A percentile compares a stretch with the other conserved stretches of the same genome.
These are phyloP conservation scores for Nicotiana sylvestris DNA, from an alignment of 257 asterid genomes.

Conservation along the genomic window DNA sequence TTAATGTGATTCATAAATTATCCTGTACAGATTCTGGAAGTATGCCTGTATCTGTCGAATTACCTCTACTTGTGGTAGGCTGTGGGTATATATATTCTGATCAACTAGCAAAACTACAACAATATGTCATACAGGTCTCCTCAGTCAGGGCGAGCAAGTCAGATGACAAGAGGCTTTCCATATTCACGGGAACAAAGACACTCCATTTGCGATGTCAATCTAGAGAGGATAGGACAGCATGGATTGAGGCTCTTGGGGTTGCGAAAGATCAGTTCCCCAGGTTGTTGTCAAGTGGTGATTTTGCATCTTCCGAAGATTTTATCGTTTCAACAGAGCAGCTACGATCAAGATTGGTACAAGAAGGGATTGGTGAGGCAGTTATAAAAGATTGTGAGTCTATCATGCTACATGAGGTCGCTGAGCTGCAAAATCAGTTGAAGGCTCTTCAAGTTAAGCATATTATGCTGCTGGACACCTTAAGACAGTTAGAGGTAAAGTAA, in stretches of 20 bases:
- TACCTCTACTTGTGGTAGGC: slow-evolving; percentile 5
- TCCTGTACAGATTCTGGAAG: background rate
- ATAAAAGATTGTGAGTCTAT: slow-evolving; percentile 85
- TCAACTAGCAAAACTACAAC: slow-evolving; percentile 18
- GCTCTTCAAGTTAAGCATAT: slow-evolving; percentile 84
- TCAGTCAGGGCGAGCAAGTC: slow-evolving; percentile 97
- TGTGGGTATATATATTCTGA: background rate
- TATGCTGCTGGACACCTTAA: slow-evolving; percentile 75
- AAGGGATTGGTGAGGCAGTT: slow-evolving; percentile 60
- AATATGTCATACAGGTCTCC: slow-evolving; percentile 63
- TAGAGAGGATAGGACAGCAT: slow-evolving; percentile 81
- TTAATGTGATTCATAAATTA: background rate
- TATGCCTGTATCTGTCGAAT: background rate
- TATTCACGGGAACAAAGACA: slow-evolving; percentile 94
- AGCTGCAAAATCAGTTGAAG: slow-evolving; percentile 77
- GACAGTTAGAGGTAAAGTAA: slow-evolving; percentile 76
- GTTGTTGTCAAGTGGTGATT: slow-evolving; percentile 73
- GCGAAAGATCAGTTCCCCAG: slow-evolving; percentile 96
- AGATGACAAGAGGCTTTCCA: slow-evolving; percentile 91
- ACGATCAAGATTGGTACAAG: slow-evolving; percentile 65
- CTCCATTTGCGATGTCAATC: slow-evolving; percentile 91
- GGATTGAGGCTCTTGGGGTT: slow-evolving; percentile 89
- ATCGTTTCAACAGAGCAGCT: slow-evolving; percentile 81
- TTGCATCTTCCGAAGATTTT: slow-evolving; percentile 74
- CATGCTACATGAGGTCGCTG: slow-evolving; percentile 67